Evolutionary conservation across 148 eudicot species (phyloP), one percentile per base, ranked within the genome.

Genomic region (Fallopia convolvulus): DNA sequence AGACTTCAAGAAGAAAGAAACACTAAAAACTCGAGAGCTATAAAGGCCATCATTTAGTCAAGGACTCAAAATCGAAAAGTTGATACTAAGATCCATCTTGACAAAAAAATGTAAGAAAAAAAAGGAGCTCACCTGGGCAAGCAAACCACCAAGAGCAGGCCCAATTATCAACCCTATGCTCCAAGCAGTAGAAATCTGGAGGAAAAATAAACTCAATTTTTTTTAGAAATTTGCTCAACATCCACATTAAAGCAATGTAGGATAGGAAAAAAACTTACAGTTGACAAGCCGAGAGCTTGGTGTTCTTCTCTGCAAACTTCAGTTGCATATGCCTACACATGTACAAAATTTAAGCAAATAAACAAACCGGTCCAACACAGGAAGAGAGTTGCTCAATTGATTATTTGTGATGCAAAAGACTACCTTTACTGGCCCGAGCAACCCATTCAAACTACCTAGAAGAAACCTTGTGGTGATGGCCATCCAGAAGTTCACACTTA

Each of bases 341-440:
- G 18, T 18, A 63, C 40, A 77, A 33, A 41, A 39, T 46, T 46
- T 5, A 14, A 44, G 18, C 75, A 42, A 20, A 10, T 46, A 17
- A 68, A 39, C 21, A 68, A 17, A 63, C 12, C 2, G 70, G 70
- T 63, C 33, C 18, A 63, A 30, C 70, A 3, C 70, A 26, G 7
- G 15, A 11, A 58, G 33, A 13, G 30, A 63, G 36, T 63, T 63
- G 36, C 39, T 63, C 36, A 61, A 21, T 52, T 26, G 32, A 30
- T 8, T 63, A 40, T 30, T 63, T 63, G 17, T 63, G 39, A 30
- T 63, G 39, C 70, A 63, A 63, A 63, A 10, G 39, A n/a, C 21
- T 88, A 91, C 99, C 97, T 87, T 95, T 68, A 86, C 78, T 75
- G 97, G 99, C 79, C 98, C 99, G 55, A 95, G 85, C 79, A 93